Conservation (phyloP, 2,329 filamentous ascomycete genomes). For the Pseudogymnoascus sp. region DNA sequence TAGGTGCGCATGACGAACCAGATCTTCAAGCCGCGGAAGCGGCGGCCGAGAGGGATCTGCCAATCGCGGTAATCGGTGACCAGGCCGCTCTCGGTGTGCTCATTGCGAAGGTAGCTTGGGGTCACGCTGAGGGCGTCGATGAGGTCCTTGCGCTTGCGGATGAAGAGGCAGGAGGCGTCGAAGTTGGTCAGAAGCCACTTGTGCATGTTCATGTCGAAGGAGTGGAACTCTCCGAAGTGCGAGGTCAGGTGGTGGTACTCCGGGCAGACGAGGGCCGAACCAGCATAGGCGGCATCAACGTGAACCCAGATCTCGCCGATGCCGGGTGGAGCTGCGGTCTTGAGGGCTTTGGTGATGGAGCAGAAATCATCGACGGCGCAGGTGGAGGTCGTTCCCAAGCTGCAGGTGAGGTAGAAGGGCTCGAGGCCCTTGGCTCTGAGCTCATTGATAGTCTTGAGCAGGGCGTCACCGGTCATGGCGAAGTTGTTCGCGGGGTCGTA, state of each 20-base stretch:
- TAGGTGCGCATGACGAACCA: slow-evolving; percentile 90
- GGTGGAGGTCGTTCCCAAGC: slow-evolving; percentile 79
- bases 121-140: slow-evolving; percentile 72
- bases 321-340: slow-evolving; percentile 33
- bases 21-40: slow-evolving; percentile 84
- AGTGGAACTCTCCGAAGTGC: slow-evolving; percentile 65
- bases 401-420: slow-evolving; percentile 81
- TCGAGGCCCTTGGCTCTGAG: slow-evolving; percentile 64
- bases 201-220: slow-evolving; percentile 93
- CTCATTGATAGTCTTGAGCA: slow-evolving; percentile 57
- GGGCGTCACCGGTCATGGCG: slow-evolving; percentile 58
- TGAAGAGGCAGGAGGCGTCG: slow-evolving; percentile 74
- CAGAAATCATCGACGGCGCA: slow-evolving; percentile 80
- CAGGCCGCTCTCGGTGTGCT: slow-evolving; percentile 70
- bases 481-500: slow-evolving; percentile 56
- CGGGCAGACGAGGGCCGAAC: slow-evolving; percentile 73
- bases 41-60: slow-evolving; percentile 86
- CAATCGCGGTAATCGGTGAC: slow-evolving; percentile 96
- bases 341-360: slow-evolving; percentile 27
- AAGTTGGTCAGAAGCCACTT: slow-evolving; percentile 97
- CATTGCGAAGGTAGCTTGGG: slow-evolving; percentile 75
- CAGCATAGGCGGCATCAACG: slow-evolving; percentile 89
- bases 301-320: slow-evolving; percentile 73
- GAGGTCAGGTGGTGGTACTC: slow-evolving; percentile 67
- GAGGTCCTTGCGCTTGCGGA: slow-evolving; percentile 69